Percentiles rank a stretch among this genome's conserved stretches.
Conservation (phyloP, 1,139 yeast species). For the Suhomyces chickasaworum region DNA sequence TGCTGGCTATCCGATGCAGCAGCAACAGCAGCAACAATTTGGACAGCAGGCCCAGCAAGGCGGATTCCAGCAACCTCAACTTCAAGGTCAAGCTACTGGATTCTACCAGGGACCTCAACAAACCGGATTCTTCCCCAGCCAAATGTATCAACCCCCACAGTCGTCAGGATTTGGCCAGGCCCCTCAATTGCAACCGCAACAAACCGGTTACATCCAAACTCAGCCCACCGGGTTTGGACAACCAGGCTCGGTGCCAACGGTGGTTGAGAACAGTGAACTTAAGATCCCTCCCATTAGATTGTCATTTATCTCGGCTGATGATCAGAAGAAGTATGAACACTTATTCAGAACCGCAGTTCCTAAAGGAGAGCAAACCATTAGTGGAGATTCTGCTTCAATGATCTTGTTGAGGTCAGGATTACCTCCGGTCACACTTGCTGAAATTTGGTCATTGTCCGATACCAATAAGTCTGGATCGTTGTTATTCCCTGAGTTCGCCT, state of each 20-base stretch:
- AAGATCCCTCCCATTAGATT: slow-evolving; percentile 71
- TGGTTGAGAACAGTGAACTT: slow-evolving; percentile 38
- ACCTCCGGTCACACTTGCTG: slow-evolving; percentile 74
- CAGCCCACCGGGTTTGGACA: slow-evolving; percentile 41
- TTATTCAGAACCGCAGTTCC: slow-evolving; percentile 78
- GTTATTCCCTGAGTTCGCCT: slow-evolving; percentile 91
- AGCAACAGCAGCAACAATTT: slow-evolving; percentile 11
- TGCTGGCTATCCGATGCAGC: slow-evolving; percentile 23
- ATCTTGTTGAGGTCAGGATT: slow-evolving; percentile 81
- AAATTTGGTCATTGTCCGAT: slow-evolving; percentile 89
- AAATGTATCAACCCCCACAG: slow-evolving; percentile 12
- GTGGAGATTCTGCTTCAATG: slow-evolving; percentile 77
- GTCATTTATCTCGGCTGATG: slow-evolving; percentile 81
- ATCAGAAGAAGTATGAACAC: slow-evolving; percentile 82
- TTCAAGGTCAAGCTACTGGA: slow-evolving; percentile 24
- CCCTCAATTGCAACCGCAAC: slow-evolving; percentile 29
- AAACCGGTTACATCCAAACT: slow-evolving; percentile 37
- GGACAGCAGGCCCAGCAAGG: slow-evolving; percentile 23
- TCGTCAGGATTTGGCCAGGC: slow-evolving; percentile 22
- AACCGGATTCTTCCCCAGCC: slow-evolving; percentile 4
- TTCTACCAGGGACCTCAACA: slow-evolving; percentile 16
- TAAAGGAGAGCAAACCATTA: slow-evolving; percentile 73
- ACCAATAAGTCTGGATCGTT: slow-evolving; percentile 83
- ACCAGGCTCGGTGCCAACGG: slow-evolving; percentile 27
- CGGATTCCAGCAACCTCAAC: slow-evolving; percentile 23